Percentiles rank a stretch among this genome's conserved stretches.
Conservation (phyloP, 345 rosid species). For the Lepidium aucheri region DNA sequence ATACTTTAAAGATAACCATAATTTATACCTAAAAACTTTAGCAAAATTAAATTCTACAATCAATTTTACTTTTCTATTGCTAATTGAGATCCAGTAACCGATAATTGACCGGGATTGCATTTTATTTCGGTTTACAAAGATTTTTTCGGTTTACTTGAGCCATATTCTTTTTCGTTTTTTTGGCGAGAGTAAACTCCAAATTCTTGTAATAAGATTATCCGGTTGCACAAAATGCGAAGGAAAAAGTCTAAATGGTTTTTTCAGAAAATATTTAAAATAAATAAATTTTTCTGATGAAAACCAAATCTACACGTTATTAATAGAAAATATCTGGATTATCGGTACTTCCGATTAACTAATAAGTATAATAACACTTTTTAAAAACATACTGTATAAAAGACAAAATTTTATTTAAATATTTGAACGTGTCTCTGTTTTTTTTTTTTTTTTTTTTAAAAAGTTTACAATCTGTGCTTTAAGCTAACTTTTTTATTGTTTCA, state of each 20-base stretch:
- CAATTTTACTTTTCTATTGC: background rate
- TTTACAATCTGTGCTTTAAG: background rate
- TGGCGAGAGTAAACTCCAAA: background rate
- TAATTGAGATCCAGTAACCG: background rate
- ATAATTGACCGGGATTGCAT: background rate
- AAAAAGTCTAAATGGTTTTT: conserved; percentile 27
- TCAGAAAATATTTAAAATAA: background rate
- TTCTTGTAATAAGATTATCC: conserved; percentile 19
- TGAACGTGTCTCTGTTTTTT: conserved; percentile 9
- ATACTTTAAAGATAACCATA: too few relatives aligned
- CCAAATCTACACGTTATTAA: conserved; percentile 27
- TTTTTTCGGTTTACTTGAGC: conserved; percentile 8
- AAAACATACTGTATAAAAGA: background rate
- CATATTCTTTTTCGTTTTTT: background rate
- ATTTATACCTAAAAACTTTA: too few relatives aligned
- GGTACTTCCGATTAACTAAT: background rate
- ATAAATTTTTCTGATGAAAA: background rate
- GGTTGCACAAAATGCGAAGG: conserved; percentile 31
- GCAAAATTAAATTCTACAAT: too few relatives aligned
- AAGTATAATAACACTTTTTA: background rate
- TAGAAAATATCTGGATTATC: conserved; percentile 22
- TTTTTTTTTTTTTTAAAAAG: background rate
- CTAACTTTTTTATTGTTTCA: background rate
- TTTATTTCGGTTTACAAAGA: background rate
- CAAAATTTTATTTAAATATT: background rate